Evolutionary conservation across 768 basidiomycete genomes (phyloP), one percentile per base, ranked within the genome.

Genomic region (Tricholoma bakamatsutake): DNA sequence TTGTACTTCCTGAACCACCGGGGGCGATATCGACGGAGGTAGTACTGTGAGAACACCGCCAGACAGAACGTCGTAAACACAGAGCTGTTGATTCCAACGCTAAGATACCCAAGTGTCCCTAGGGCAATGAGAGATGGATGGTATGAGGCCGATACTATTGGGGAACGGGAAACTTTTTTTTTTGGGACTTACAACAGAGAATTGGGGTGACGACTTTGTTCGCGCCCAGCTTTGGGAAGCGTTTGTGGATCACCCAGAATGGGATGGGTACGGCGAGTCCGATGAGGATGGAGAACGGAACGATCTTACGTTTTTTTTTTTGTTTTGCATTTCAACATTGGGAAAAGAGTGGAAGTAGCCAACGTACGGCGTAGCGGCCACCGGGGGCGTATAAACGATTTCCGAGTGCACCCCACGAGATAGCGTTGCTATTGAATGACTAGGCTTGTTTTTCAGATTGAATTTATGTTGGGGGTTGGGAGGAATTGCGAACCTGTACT

Each of bases 391-490:
- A 82, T 4, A 81, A 69, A 50, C 71, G 65, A 39, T 76, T 73
- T 13, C 76, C 78, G 30, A 83, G 73, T 2, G 78, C 83, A 53
- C 83, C 82, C 80, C 81, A 84, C 1, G 82, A 71, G 21, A 82
- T 73, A 6, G 81, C 81, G 61, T 79, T 64, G 61, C 73, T 78
- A 68, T 73, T 71, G 63, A 72, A n/a, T 34, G 12, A 10, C n/a
- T 34, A 5, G 34, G 21, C 21, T 24, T 35, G 4, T 34, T 9
- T 50, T 15, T 39, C n/a, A 35, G 34, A 11, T 35, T 10, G 12
- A 11, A 10, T 9, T 35, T 11, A 2, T 9, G 10, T 10, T 35
- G 34, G 10, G 34, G 10, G 34, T 35, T 35, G 34, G 34, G 10
- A 35, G 34, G 12, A 35, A 35, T 71, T 3, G 1, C 35, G 13